Evolutionary conservation across 2,329 filamentous ascomycete genomes (phyloP).

Genomic region (Amylocarpus encephaloides): DNA sequence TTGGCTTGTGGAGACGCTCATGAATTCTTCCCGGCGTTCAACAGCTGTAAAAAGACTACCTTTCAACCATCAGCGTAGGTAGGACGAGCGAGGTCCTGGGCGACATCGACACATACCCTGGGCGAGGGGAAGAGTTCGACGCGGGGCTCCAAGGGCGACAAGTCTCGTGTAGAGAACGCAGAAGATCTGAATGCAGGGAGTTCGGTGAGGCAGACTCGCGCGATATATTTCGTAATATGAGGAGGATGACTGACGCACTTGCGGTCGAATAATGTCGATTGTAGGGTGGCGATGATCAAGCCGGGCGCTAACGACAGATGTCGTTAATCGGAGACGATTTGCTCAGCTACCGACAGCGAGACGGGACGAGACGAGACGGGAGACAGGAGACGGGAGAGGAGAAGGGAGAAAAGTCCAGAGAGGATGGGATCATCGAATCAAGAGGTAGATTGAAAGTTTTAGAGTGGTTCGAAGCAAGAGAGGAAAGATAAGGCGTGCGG

Average conservation of each 20-base stretch:
- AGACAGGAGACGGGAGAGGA: constrained; percentile 2
- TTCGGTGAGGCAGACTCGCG: constrained; percentile 17
- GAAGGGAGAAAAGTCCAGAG: constrained; percentile 3
- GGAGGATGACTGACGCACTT: constrained; percentile 4
- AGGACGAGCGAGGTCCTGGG: background rate
- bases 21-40: constrained; percentile 11
- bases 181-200: constrained; percentile 12
- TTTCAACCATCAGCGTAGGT: constrained; percentile 5
- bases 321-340: background rate
- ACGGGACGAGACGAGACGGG: too few species aligned
- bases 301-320: constrained; percentile 6
- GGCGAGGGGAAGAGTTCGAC: constrained; percentile 9
- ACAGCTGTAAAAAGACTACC: constrained; percentile 11
- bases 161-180: constrained; percentile 1
- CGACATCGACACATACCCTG: constrained; percentile 1
- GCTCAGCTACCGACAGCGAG: background rate
- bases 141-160: background rate
- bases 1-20: constrained; percentile 7
- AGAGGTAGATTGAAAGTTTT: background rate
- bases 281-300: constrained; percentile 7
- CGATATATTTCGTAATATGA: constrained; percentile 16
- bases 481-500: constrained; percentile 14
- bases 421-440: constrained; percentile 8
- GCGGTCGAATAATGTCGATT: constrained; percentile 5
- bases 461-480: background rate